Percentiles rank a stretch among this genome's conserved stretches.
Evolutionary conservation across 2,329 filamentous ascomycete species (phyloP).

Genomic region (Laburnicola sp.): DNA sequence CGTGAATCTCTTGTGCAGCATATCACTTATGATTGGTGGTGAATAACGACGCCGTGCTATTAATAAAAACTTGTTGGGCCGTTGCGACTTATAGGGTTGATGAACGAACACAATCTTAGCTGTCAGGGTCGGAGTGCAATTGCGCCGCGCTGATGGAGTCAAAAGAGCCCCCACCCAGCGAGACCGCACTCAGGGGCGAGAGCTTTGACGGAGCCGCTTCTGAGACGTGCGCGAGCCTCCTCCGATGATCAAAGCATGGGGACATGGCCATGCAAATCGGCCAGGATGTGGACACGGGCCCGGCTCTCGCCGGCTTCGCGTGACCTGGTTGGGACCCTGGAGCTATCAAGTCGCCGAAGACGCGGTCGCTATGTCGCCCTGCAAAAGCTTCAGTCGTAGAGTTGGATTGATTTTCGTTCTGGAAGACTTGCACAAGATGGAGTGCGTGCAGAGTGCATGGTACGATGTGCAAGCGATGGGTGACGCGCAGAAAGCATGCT

Average conservation of each 20-base stretch:
- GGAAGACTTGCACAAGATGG: constrained; percentile 27
- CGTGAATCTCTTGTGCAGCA: constrained; percentile 14
- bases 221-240: constrained; percentile 22
- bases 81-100: constrained; percentile 14
- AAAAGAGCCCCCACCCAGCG: constrained; percentile 12
- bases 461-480: constrained; percentile 36
- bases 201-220: constrained; percentile 16
- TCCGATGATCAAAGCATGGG: constrained; percentile 17
- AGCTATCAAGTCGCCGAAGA: background rate
- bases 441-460: constrained; percentile 27
- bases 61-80: constrained; percentile 17
- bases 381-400: background rate
- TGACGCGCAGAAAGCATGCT: constrained; percentile 37
- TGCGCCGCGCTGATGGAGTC: constrained; percentile 20
- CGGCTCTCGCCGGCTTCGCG: constrained; percentile 19
- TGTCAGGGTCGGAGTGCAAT: constrained; percentile 32
- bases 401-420: constrained; percentile 31
- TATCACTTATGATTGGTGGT: constrained; percentile 27
- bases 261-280: constrained; percentile 18
- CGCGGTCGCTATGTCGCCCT: background rate
- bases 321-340: constrained; percentile 18
- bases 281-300: constrained; percentile 14
- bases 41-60: constrained; percentile 18
- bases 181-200: constrained; percentile 21
- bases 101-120: constrained; percentile 25